phyloP scores from a whole-genome alignment of 192 early-diverging fungal genomes.

The Coemansia umbellata region DNA sequence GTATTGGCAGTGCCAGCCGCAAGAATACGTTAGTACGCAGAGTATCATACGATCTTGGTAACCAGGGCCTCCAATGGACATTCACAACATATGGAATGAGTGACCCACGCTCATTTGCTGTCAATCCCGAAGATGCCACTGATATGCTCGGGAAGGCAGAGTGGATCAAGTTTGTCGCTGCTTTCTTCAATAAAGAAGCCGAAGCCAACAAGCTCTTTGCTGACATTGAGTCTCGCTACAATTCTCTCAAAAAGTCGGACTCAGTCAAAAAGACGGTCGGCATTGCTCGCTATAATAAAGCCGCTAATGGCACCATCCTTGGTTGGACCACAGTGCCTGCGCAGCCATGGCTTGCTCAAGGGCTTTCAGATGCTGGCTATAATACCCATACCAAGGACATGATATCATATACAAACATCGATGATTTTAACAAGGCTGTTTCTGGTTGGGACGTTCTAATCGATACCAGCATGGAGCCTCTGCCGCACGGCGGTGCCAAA shows the following conservation, averaged over 20 bases:
- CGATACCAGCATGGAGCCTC: constrained; percentile 50
- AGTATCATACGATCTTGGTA: constrained; percentile 43
- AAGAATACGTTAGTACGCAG: constrained; percentile 20
- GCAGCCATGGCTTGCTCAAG: constrained; percentile 44
- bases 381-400: constrained; percentile 32
- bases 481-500: constrained; percentile 56
- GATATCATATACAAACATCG: constrained; percentile 24
- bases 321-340: constrained; percentile 42
- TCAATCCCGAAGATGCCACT: constrained; percentile 31
- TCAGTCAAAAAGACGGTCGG: constrained; percentile 22
- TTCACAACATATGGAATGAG: constrained; percentile 52
- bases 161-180: constrained; percentile 44
- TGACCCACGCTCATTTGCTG: constrained; percentile 35
- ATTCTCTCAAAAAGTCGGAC: constrained; percentile 17
- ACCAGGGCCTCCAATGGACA: constrained; percentile 52
- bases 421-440: constrained; percentile 53
- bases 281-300: constrained; percentile 44
- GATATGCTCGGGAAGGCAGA: constrained; percentile 46
- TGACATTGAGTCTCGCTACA: constrained; percentile 35
- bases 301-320: constrained; percentile 36
- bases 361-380: constrained; percentile 59
- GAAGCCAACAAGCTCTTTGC: constrained; percentile 36
- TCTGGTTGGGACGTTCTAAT: constrained; percentile 60
- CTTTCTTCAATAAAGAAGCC: constrained; percentile 40
- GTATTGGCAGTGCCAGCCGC: neutral